Base-by-base conservation (phyloP, 2,329 filamentous ascomycete species). In the Aspergillus flavus region DNA sequence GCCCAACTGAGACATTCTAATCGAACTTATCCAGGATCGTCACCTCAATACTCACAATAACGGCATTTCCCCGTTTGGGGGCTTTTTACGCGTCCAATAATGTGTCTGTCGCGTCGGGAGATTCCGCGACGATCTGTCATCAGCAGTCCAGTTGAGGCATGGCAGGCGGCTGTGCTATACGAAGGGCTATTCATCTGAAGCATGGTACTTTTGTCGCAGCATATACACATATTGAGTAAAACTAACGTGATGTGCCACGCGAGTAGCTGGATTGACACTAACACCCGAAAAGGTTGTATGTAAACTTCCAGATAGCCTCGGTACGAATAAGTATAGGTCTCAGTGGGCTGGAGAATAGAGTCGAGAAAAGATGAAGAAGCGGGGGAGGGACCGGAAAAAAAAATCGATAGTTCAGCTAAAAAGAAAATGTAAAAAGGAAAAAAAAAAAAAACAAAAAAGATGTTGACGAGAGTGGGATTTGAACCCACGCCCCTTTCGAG, bases 401-500 rank as follows among this genome's bases (percentile, higher is more conserved):
- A 5, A 16, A 12, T 12, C 28, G 19, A 26, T 28, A 28, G 26
- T 28, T 28, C 6, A 1, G 26, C 6, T 28, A 3, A 3, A 14
- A 14, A 2, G 6, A 14, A 48, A 48, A 48, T 1, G 1, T 3
- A 6, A n/a, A 28, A 36, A 21, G 2, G 4, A 34, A 34, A 14
- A 3, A 36, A 54, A 54, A 54, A 55, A 55, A 32, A n/a, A n/a
- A n/a, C n/a, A n/a, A n/a, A n/a, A n/a, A n/a, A n/a, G n/a, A 55
- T 55, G 52, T 26, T 55, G 52, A 55, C 52, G 52, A 55, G 52
- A 55, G 52, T 55, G 52, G 52, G 52, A 55, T 55, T 55, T 55
- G 52, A 55, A 55, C 52, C 52, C 52, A 55, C 52, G 52, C 52
- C 52, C 52, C 52, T 55, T 55, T 55, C 52, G 52, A 55, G 52